These are phyloP conservation scores for Hirsutella thompsonii DNA, from an alignment of 2,329 filamentous ascomycete species.

Conservation along the genomic window DNA sequence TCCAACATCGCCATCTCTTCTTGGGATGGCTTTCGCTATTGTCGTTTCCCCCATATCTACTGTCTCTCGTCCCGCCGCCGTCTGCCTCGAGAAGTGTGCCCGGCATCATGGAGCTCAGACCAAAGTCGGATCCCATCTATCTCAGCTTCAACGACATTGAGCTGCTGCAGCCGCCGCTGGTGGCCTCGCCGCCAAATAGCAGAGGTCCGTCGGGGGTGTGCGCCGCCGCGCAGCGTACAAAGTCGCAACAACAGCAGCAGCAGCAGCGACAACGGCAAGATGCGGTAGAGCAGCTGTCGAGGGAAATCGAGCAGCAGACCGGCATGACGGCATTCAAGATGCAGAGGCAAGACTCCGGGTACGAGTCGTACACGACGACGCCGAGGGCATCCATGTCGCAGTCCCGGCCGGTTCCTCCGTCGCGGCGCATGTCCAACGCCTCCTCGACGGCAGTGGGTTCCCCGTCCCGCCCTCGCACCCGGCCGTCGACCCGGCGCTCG, in stretches of 20 bases:
- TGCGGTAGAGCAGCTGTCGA: too few species aligned
- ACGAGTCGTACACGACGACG: conserved; percentile 33
- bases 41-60: too few species aligned
- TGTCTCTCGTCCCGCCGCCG: background rate
- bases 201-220: conserved; percentile 5
- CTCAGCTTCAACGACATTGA: conserved; percentile 42
- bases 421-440: conserved; percentile 20
- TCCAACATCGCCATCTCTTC: too few species aligned
- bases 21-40: too few species aligned
- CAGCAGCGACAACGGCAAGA: too few species aligned
- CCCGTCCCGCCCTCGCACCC: conserved; percentile 19
- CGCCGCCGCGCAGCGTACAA: too few species aligned
- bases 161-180: conserved; percentile 24
- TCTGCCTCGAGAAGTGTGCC: background rate
- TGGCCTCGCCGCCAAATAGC: conserved; percentile 3
- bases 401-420: conserved; percentile 12
- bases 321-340: conserved; percentile 11
- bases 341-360: conserved; percentile 45
- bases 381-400: conserved; percentile 24
- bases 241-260: too few species aligned
- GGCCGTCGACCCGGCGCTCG: conserved; percentile 28
- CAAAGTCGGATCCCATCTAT: conserved; percentile 35
- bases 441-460: conserved; percentile 13
- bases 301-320: too few species aligned
- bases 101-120: conserved; percentile 4